phyloP scores from a whole-genome alignment of 1,284 basidiomycete species.

The Malassezia sp. region DNA sequence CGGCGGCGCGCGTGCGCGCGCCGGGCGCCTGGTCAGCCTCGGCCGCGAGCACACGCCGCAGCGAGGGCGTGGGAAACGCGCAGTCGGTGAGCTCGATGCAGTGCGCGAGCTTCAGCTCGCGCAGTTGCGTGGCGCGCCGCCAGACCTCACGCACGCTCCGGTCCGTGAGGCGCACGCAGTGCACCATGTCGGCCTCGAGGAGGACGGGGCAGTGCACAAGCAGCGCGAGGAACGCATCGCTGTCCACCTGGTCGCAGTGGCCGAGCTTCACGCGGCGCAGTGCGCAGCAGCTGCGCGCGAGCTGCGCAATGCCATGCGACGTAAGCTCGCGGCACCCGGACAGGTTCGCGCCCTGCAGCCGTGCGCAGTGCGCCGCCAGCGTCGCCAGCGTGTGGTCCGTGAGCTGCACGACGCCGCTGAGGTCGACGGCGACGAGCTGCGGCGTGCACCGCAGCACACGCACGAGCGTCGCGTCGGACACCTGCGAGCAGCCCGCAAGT shows the following conservation, averaged over 20 bases:
- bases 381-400: constrained; percentile 29
- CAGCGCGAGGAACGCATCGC: constrained; percentile 29
- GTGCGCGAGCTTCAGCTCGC: constrained; percentile 77
- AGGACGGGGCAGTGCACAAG: constrained; percentile 62
- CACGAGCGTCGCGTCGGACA: constrained; percentile 61
- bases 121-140: constrained; percentile 65
- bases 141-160: constrained; percentile 70
- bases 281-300: constrained; percentile 66
- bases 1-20: too few species aligned
- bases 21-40: neutral
- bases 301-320: constrained; percentile 63
- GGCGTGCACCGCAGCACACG: constrained; percentile 61
- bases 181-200: constrained; percentile 84
- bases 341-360: constrained; percentile 84
- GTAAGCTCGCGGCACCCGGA: constrained; percentile 71
- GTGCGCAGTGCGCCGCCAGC: constrained; percentile 53
- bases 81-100: constrained; percentile 68
- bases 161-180: constrained; percentile 69
- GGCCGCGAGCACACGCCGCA: neutral
- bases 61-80: constrained; percentile 60
- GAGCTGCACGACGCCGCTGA: constrained; percentile 53
- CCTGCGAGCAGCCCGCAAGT: constrained; percentile 65
- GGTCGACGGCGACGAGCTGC: constrained; percentile 76
- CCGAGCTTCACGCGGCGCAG: constrained; percentile 55
- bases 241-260: constrained; percentile 30